Conservation (phyloP, 1,139 yeast species). For the Zygoascus meyerae region DNA sequence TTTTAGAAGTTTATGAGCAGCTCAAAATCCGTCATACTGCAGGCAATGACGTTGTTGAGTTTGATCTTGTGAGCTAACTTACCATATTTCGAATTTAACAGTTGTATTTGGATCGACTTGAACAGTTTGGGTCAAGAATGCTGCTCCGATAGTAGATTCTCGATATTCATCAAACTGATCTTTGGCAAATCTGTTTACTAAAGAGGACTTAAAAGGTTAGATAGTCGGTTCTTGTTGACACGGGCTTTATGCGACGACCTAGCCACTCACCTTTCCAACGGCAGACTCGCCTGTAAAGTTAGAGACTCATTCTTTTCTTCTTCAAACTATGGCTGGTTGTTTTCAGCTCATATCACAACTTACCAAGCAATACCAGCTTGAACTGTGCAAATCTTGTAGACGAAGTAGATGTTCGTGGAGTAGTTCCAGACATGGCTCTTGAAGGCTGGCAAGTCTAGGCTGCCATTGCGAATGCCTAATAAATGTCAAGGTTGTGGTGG, state of each 20-base stretch:
- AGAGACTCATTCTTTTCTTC: neutral
- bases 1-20: neutral
- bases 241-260: neutral
- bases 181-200: conserved; percentile 89
- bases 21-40: neutral
- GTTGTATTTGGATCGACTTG: conserved; percentile 52
- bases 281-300: conserved; percentile 71
- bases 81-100: conserved; percentile 44
- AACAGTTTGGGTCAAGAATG: conserved; percentile 87
- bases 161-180: conserved; percentile 91
- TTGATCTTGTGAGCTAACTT: conserved; percentile 12
- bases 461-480: too few relatives aligned
- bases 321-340: too few relatives aligned
- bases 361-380: conserved; percentile 72
- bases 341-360: conserved; percentile 15
- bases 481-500: too few relatives aligned
- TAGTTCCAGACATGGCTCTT: conserved; percentile 12
- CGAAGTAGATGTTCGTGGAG: conserved; percentile 34
- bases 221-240: neutral
- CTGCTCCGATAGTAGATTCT: conserved; percentile 97
- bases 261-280: conserved; percentile 68
- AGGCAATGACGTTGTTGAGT: neutral
- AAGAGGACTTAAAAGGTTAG: conserved; percentile 46
- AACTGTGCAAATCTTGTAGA: conserved; percentile 52
- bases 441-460: neutral